Evolutionary conservation across 2,329 filamentous ascomycete genomes (phyloP), one percentile per base, ranked within the genome.

Genomic region (Venturia asperata): DNA sequence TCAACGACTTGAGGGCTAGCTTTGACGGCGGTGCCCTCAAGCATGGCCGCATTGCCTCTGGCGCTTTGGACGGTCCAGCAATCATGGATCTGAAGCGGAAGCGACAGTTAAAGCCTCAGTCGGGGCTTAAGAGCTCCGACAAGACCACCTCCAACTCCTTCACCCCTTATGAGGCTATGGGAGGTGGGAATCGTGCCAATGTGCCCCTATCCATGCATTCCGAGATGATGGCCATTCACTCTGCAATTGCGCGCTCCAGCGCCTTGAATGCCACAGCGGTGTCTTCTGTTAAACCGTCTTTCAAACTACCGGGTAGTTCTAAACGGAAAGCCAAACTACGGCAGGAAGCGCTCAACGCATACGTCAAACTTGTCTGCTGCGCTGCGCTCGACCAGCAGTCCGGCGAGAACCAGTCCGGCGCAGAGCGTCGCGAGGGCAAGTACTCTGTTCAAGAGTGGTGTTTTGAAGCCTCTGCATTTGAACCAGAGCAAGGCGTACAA

Each of bases 201-300:
- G 73, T 73, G 39, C 75, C 77, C 11, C 73, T 83, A 21, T 80
- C 76, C 19, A 82, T 83, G 79, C 81, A 83, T 69, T 79, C 78
- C 4, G 81, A 83, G 75, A 83, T 83, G 80, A 82, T 82, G 79
- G 81, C 81, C 37, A 81, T 84, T 70, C 77, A 80, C 64, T 66
- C 63, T 37, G 66, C 66, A 9, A 65, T 67, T 19, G 52, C 64
- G 13, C 34, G 52, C 7, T 65, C 64, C 63, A 77, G 74, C 68
- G 77, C 76, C 61, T 69, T 78, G 70, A 76, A 77, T 62, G 76
- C 75, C 68, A 77, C 70, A 66, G 72, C 76, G 58, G 73, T 77
- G 73, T 80, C 74, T 63, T 77, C 72, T 70, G 68, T 81, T 77
- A 82, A 82, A 80, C 77, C 79, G 75, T 77, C 72, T 75, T 77